Evolutionary conservation across 2,329 filamentous ascomycete genomes (phyloP), one percentile per base, ranked within the genome.

Genomic region (Clarireedia homoeocarpa): DNA sequence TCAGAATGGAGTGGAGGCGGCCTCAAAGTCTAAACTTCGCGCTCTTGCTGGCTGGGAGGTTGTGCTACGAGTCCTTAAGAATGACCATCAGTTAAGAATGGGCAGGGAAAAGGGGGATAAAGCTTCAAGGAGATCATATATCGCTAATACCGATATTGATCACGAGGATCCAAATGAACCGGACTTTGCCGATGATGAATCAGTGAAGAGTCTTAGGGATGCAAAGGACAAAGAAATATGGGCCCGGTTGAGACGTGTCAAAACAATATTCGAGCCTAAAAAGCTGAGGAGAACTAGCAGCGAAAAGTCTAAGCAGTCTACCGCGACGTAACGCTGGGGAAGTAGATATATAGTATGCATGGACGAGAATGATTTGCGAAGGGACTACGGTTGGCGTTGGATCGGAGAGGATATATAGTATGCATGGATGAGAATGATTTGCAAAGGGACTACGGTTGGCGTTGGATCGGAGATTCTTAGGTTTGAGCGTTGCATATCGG

Each of bases 201-300:
- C 68, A 15, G 72, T 73, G 26, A 67, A 70, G 30, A 74, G 71
- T 51, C 71, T 71, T 4, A 75, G 73, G 40, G 80, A 79, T 44
- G 76, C 75, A 15, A 86, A 86, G 67, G 86, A 89, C 59, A 86
- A 86, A 69, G 84, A 87, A 70, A 77, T 86, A 61, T 89, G 85
- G 85, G 80, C 84, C n/a, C 78, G 84, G 62, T 71, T 90, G 60
- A 79, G 84, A 64, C 79, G 81, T 57, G 84, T 90, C 57, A 87
- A 87, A 75, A 88, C 84, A 66, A 71, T 88, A 48, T 83, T 90
- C 65, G 83, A 86, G 59, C 77, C 81, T 5, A 89, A 87, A 69
- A 77, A 76, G 1, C 73, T 75, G 7, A 82, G 75, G 67, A 84
- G 42, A 45, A 45, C 17, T 45, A 14, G n/a, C 20, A 45, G 42